phyloP scores from a whole-genome alignment of 208 protist species.

The Trypanosoma platydactyli region DNA sequence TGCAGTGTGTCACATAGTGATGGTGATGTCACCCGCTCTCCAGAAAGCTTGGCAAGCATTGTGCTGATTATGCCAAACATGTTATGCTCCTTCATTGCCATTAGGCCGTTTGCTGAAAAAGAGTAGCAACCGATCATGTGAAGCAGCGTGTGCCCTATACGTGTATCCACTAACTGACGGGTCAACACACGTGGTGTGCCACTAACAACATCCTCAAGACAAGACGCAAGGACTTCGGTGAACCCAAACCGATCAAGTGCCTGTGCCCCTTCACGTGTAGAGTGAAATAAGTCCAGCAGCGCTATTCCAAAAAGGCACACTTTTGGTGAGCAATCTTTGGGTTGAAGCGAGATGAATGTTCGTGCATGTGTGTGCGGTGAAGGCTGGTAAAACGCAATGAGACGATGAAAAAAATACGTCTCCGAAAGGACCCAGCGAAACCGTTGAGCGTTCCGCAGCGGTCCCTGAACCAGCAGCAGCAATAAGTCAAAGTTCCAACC shows the following conservation, averaged over 20 bases:
- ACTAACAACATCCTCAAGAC: slow-evolving; percentile 72
- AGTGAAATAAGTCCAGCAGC: slow-evolving; percentile 79
- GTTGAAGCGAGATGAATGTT: slow-evolving; percentile 53
- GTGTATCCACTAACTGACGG: slow-evolving; percentile 48
- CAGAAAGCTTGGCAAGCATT: slow-evolving; percentile 67
- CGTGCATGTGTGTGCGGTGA: slow-evolving; percentile 23
- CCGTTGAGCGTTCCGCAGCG: slow-evolving; percentile 47
- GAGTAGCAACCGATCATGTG: slow-evolving; percentile 78
- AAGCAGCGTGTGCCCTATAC: slow-evolving; percentile 70
- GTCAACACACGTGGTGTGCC: slow-evolving; percentile 54
- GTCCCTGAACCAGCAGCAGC: slow-evolving; percentile 74
- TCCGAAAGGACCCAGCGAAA: slow-evolving; percentile 45
- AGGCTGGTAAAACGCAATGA: slow-evolving; percentile 80
- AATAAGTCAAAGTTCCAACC: slow-evolving; percentile 80
- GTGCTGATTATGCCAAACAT: slow-evolving; percentile 70
- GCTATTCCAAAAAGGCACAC: slow-evolving; percentile 70
- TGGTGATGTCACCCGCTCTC: slow-evolving; percentile 41
- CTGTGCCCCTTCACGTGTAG: slow-evolving; percentile 59
- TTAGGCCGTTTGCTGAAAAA: slow-evolving; percentile 75
- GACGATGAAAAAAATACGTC: slow-evolving; percentile 47
- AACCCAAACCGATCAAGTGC: slow-evolving; percentile 61
- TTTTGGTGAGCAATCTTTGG: slow-evolving; percentile 42
- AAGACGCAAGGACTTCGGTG: slow-evolving; percentile 36
- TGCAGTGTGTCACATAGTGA: slow-evolving; percentile 55
- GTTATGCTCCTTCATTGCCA: slow-evolving; percentile 72